Percentiles rank a stretch among this genome's conserved stretches.
phyloP scores from a whole-genome alignment of 2,329 filamentous ascomycete species.

The Ceratocystis papillata region DNA sequence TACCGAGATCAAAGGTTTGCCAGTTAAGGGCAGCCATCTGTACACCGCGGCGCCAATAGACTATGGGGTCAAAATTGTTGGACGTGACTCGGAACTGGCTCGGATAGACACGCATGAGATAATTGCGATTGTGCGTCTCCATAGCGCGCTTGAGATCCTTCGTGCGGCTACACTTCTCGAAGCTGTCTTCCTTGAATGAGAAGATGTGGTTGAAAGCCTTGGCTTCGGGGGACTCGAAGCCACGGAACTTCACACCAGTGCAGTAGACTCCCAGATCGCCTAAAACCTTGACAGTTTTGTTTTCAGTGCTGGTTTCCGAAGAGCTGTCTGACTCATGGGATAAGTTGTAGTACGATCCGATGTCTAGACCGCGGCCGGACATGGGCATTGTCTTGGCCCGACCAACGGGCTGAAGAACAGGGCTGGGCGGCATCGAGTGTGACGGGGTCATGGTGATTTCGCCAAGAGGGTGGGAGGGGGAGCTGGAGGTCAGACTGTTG shows the following conservation, averaged over 20 bases:
- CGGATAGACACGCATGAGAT: conserved; percentile 90
- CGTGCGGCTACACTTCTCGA: conserved; percentile 67
- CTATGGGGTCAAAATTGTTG: conserved; percentile 86
- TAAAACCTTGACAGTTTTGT: conserved; percentile 75
- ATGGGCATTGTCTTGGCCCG: conserved; percentile 8
- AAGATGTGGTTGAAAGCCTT: conserved; percentile 89
- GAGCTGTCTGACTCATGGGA: conserved; percentile 65
- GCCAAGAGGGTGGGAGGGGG: conserved; percentile 44
- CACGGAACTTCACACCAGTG: conserved; percentile 66
- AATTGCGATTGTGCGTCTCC: conserved; percentile 80
- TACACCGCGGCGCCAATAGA: conserved; percentile 88
- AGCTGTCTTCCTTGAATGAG: conserved; percentile 84
- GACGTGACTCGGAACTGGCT: conserved; percentile 71
- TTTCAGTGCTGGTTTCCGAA: conserved; percentile 48
- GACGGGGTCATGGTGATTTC: conserved; percentile 40
- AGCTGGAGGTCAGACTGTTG: conserved; percentile 69
- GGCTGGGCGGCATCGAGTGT: conserved; percentile 45
- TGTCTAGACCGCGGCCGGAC: background rate
- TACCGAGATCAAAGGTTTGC: conserved; percentile 93
- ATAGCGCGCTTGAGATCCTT: conserved; percentile 66
- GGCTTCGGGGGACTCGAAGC: conserved; percentile 67
- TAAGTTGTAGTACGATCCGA: conserved; percentile 43
- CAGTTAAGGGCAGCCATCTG: conserved; percentile 98
- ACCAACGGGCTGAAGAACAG: conserved; percentile 37
- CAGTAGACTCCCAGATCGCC: conserved; percentile 76